phyloP scores from a whole-genome alignment of 768 basidiomycete species.

The Termitomyces sp. region DNA sequence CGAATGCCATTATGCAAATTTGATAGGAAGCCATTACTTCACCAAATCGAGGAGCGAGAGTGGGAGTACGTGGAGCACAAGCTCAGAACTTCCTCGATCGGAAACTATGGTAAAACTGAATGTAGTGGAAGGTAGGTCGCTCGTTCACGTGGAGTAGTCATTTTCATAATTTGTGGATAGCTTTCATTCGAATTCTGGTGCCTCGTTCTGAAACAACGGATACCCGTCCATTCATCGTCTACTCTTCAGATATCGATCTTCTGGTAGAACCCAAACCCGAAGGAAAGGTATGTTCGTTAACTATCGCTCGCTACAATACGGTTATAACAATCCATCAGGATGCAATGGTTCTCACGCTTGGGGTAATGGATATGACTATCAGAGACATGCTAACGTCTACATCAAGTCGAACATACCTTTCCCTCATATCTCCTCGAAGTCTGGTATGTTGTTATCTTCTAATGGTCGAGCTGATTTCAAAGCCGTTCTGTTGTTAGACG shows the following conservation, averaged over 20 bases:
- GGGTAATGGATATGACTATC: conserved; percentile 58
- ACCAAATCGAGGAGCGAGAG: conserved; percentile 48
- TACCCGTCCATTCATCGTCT: conserved; percentile 51
- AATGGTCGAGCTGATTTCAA: background rate
- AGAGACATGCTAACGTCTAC: conserved; percentile 41
- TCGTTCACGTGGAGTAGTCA: conserved; percentile 7
- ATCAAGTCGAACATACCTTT: conserved; percentile 39
- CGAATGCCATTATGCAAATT: conserved; percentile 52
- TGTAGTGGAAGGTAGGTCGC: conserved; percentile 39
- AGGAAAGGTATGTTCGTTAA: conserved; percentile 51
- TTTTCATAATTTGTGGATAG: conserved; percentile 12
- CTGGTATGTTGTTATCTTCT: conserved; percentile 40
- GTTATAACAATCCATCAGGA: conserved; percentile 41
- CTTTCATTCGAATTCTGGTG: conserved; percentile 43
- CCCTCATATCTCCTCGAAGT: conserved; percentile 51
- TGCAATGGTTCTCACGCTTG: conserved; percentile 63
- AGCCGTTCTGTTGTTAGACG: conserved; percentile 29
- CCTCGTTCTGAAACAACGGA: conserved; percentile 34
- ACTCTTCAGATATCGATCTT: conserved; percentile 58
- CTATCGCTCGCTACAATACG: background rate
- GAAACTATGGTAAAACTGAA: conserved; percentile 49
- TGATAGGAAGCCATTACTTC: conserved; percentile 83
- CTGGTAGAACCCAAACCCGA: conserved; percentile 67
- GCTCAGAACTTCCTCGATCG: conserved; percentile 21
- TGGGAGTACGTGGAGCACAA: conserved; percentile 31